Percentiles rank a stretch among this genome's conserved stretches.
These are phyloP conservation scores for Echium plantagineum DNA, from an alignment of 257 asterid species.

Conservation along the genomic window DNA sequence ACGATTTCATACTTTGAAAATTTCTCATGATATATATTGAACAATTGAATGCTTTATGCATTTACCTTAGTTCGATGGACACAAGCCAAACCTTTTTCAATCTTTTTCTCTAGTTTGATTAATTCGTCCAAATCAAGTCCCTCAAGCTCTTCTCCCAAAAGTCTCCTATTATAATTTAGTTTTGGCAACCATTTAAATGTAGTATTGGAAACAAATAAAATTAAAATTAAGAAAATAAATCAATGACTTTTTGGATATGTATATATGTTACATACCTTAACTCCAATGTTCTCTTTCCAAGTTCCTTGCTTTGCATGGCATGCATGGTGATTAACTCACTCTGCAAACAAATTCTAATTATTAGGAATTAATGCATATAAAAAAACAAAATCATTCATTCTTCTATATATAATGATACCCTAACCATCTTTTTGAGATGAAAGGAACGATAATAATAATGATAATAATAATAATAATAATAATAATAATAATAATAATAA, in stretches of 20 bases:
- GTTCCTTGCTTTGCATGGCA: conserved; percentile 31
- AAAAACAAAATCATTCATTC: too few species aligned
- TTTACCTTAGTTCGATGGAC: conserved; percentile 43
- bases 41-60: too few species aligned
- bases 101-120: conserved; percentile 52
- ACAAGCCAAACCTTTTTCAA: conserved; percentile 44
- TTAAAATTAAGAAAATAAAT: neutral
- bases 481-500: too few species aligned
- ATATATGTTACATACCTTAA: conserved; percentile 32
- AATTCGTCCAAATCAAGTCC: conserved; percentile 53
- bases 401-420: too few species aligned
- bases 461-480: too few species aligned
- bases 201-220: neutral
- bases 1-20: too few species aligned
- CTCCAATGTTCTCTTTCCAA: conserved; percentile 31
- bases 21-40: too few species aligned
- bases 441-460: too few species aligned
- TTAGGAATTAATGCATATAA: too few species aligned
- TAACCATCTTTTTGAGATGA: too few species aligned
- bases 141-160: conserved; percentile 62
- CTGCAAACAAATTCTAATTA: neutral
- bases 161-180: conserved; percentile 31
- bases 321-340: conserved; percentile 18
- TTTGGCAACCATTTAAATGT: neutral
- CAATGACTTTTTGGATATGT: neutral